Evolutionary conservation across 2,329 filamentous ascomycete genomes (phyloP), one percentile per base, ranked within the genome.

Genomic region (Colletotrichum sojae): DNA sequence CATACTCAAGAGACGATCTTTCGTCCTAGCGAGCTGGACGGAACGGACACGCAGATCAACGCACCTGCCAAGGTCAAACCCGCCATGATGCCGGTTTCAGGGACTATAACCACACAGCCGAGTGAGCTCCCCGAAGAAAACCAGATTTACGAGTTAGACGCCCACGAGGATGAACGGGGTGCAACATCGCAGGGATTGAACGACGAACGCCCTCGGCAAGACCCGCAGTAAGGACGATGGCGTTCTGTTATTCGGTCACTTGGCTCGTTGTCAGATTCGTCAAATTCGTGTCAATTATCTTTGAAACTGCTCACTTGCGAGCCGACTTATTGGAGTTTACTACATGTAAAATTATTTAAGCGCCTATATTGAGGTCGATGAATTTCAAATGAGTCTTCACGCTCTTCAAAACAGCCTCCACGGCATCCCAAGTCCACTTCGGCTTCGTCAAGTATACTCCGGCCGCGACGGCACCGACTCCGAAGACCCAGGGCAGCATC

Each of bases 391-490:
- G 36, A 53, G 25, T 15, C n/a, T 54, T n/a, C 1, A 46, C 15
- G 9, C 18, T 36, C 39, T 46, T 46, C 49, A 54, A 6, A 6
- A 43, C n/a, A 5, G 16, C 31, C 22, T 45, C 49, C 18, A 46
- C 20, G 15, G 22, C 13, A 9, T 62, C 39, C 36, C 25, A 22
- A 8, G 36, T 31, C 59, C 59, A 54, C 22, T 18, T 46, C 8
- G 49, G 59, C 49, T 62, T 62, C 4, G 22, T n/a, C 36, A 62
- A 45, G 13, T 53, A 62, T 2, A 62, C 48, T 13, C 48, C 59
- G 10, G 59, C 49, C 2, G 49, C 49, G 3, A 54, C 16, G 4
- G 39, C 59, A 36, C 59, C 59, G 16, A 62, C 6, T 1, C 59
- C 39, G 0, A 62, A 45, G 4, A 62, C 59, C 58, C 58, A 61